Conservation (phyloP, 805 yeast genomes). For the Isabelozyma rhagii region DNA sequence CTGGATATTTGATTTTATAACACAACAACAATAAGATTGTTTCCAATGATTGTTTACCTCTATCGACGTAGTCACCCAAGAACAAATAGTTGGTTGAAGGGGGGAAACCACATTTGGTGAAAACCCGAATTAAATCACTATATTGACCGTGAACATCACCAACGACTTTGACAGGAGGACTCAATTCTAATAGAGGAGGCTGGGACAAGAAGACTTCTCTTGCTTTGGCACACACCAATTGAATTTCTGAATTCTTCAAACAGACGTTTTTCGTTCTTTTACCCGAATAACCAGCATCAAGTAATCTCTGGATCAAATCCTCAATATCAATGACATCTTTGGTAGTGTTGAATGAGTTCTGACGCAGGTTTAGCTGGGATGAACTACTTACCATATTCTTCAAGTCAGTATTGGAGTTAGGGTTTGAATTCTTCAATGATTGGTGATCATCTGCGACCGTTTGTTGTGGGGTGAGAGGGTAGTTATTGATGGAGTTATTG, state of each 20-base stretch:
- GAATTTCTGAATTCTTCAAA: slow-evolving; percentile 84
- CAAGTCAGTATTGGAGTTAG: neutral
- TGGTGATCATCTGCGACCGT: neutral
- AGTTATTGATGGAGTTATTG: neutral
- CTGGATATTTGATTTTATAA: slow-evolving; percentile 95
- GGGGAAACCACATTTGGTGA: slow-evolving; percentile 96
- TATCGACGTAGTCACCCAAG: slow-evolving; percentile 94
- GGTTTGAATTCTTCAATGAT: neutral
- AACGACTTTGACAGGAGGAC: slow-evolving; percentile 82
- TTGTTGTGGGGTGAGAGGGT: neutral
- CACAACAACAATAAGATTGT: slow-evolving; percentile 84
- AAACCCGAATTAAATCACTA: slow-evolving; percentile 83
- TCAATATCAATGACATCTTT: slow-evolving; percentile 55
- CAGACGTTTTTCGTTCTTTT: slow-evolving; percentile 89
- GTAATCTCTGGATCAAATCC: slow-evolving; percentile 81
- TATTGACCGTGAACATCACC: slow-evolving; percentile 98
- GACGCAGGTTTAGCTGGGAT: neutral
- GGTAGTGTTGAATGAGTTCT: neutral
- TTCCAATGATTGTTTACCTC: slow-evolving; percentile 95
- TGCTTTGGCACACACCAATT: slow-evolving; percentile 80
- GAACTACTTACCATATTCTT: neutral
- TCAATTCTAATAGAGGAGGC: slow-evolving; percentile 83
- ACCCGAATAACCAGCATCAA: slow-evolving; percentile 96
- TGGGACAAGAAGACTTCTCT: slow-evolving; percentile 87
- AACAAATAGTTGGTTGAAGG: slow-evolving; percentile 90